phyloP scores from a whole-genome alignment of 2,329 filamentous ascomycete genomes.

The Diplodia intermedia region DNA sequence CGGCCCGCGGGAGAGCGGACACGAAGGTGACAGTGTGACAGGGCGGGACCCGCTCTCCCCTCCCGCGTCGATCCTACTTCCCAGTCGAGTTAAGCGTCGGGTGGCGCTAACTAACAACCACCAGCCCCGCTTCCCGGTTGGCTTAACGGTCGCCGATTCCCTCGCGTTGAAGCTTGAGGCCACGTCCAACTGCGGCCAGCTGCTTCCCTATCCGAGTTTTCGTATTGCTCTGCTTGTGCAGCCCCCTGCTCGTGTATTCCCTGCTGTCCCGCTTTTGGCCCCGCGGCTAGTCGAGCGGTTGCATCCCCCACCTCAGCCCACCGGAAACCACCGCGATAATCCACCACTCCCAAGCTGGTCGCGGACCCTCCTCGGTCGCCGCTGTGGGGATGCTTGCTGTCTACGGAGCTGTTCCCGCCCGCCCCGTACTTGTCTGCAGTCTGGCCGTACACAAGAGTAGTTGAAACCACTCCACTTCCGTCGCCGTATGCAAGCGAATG shows the following conservation, averaged over 20 bases:
- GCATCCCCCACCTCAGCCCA: background rate
- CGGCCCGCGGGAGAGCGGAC: no score
- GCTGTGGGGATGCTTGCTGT: background rate
- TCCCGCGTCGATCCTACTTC: slow-evolving; percentile 26
- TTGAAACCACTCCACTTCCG: no score
- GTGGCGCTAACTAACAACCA: background rate
- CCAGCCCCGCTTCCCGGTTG: slow-evolving; percentile 3
- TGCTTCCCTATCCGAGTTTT: background rate
- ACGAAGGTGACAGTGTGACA: background rate
- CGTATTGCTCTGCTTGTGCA: background rate
- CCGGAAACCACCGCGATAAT: background rate
- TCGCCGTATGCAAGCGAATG: no score
- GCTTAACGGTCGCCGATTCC: slow-evolving; percentile 16
- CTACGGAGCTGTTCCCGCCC: background rate
- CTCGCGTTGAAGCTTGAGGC: slow-evolving; percentile 15
- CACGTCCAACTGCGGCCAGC: background rate
- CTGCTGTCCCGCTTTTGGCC: background rate
- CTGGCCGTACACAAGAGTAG: no score
- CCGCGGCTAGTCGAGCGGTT: background rate
- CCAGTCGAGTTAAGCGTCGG: slow-evolving; percentile 9
- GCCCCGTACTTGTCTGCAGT: background rate
- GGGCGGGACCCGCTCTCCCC: slow-evolving; percentile 10
- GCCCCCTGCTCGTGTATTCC: slow-evolving; percentile 2
- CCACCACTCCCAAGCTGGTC: background rate
- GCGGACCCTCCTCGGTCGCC: background rate